A percentile compares a stretch with the other conserved stretches of the same genome.
Evolutionary conservation across 805 yeast genomes (phyloP).

Genomic region (Yamadazyma kitorensis): DNA sequence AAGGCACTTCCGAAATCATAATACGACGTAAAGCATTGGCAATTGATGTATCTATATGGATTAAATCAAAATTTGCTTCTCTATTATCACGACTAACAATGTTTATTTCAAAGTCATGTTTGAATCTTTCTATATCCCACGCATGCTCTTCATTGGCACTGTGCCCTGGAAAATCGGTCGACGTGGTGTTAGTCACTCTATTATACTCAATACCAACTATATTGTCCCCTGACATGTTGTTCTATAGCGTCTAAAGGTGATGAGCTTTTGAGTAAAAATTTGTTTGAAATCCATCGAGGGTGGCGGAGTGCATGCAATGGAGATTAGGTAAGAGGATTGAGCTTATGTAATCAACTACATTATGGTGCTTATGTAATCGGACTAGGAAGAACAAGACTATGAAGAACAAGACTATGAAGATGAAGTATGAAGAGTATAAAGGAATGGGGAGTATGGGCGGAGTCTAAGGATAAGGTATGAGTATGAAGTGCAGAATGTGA

Average conservation of each 20-base stretch:
- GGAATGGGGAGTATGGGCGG: no score
- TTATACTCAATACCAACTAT: constrained; percentile 86
- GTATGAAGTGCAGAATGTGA: no score
- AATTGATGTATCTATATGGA: constrained; percentile 84
- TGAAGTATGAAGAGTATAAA: no score
- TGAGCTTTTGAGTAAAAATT: no score
- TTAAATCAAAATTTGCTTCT: constrained; percentile 80
- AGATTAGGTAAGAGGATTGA: no score
- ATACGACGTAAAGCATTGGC: constrained; percentile 97
- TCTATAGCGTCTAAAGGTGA: neutral
- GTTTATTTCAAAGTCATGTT: constrained; percentile 60
- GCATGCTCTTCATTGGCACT: constrained; percentile 51
- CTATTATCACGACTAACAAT: constrained; percentile 65
- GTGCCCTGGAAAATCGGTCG: constrained; percentile 93
- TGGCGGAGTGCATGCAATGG: no score
- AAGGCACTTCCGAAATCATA: constrained; percentile 95
- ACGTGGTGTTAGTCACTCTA: constrained; percentile 83
- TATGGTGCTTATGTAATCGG: no score
- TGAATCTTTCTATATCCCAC: constrained; percentile 84
- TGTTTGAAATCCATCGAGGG: neutral
- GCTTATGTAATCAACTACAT: no score
- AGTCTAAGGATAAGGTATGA: no score
- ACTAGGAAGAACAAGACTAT: no score
- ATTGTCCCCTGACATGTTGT: constrained; percentile 19
- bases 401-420: no score